Percentiles rank a stretch among this genome's conserved stretches.
phyloP scores from a whole-genome alignment of 129 eudicot genomes.

The Centella asiatica region DNA sequence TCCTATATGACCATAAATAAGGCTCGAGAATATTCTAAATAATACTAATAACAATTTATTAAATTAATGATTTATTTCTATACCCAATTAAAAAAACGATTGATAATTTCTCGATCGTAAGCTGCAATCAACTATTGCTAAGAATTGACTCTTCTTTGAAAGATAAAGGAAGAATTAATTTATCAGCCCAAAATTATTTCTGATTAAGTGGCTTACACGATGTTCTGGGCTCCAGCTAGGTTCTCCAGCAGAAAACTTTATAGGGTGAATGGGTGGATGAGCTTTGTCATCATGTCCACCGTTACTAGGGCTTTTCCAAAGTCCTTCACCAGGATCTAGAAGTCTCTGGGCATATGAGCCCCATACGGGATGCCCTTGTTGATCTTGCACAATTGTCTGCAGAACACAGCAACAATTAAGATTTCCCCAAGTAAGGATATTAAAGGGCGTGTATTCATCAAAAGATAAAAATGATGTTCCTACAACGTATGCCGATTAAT shows the following conservation, averaged over 20 bases:
- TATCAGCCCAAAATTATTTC: not conserved
- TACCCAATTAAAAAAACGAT: too few species aligned
- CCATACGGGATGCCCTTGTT: conserved; percentile 78
- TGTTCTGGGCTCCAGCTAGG: conserved; percentile 89
- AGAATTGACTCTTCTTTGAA: too few species aligned
- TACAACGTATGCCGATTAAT: not conserved
- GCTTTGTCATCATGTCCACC: conserved; percentile 99
- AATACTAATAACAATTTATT: too few species aligned
- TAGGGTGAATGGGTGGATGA: conserved; percentile 99
- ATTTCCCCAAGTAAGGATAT: not conserved
- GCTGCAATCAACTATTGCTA: too few species aligned
- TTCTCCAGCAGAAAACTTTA: conserved; percentile 85
- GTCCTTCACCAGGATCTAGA: conserved; percentile 77
- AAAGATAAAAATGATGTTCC: not conserved
- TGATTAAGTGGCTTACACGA: conserved; percentile 40
- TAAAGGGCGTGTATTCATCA: not conserved
- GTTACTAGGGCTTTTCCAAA: conserved; percentile 74
- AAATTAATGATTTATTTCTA: too few species aligned
- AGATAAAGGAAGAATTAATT: not conserved
- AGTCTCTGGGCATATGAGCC: conserved; percentile 77
- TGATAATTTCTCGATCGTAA: too few species aligned
- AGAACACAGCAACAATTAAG: conserved; percentile 19
- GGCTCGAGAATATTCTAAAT: too few species aligned
- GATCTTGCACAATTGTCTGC: conserved; percentile 85
- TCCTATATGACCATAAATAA: too few species aligned